phyloP scores from a whole-genome alignment of 2,329 filamentous ascomycete species.

The Fusarium bactridioides region DNA sequence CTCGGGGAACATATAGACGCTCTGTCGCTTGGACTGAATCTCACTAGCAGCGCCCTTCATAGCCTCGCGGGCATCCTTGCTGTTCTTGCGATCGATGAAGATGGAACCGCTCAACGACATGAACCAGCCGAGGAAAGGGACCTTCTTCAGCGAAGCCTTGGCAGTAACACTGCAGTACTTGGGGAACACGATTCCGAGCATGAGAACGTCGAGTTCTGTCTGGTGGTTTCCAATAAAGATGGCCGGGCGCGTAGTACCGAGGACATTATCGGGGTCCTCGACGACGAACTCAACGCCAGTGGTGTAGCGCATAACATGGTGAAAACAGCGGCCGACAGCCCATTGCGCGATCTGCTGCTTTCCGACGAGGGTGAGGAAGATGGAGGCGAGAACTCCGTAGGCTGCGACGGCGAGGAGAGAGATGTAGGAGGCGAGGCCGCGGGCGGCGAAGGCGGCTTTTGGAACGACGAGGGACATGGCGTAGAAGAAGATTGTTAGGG shows the following conservation, averaged over 20 bases:
- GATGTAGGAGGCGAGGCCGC: slow-evolving; percentile 71
- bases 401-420: slow-evolving; percentile 66
- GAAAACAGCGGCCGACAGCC: slow-evolving; percentile 81
- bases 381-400: slow-evolving; percentile 80
- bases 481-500: slow-evolving; percentile 65
- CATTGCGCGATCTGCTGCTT: slow-evolving; percentile 84
- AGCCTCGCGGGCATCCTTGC: slow-evolving; percentile 80
- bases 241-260: slow-evolving; percentile 75
- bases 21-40: slow-evolving; percentile 77
- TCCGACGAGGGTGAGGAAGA: slow-evolving; percentile 74
- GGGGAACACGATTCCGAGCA: slow-evolving; percentile 90
- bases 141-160: slow-evolving; percentile 80
- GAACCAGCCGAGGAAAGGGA: slow-evolving; percentile 94
- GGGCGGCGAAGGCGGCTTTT: slow-evolving; percentile 72
- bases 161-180: slow-evolving; percentile 92
- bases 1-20: slow-evolving; percentile 89
- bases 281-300: slow-evolving; percentile 83
- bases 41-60: slow-evolving; percentile 84
- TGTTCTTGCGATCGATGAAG: slow-evolving; percentile 93
- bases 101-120: slow-evolving; percentile 87
- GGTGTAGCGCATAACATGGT: slow-evolving; percentile 75
- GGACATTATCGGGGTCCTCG: slow-evolving; percentile 69
- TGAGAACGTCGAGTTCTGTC: slow-evolving; percentile 91
- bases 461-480: slow-evolving; percentile 66
- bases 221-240: slow-evolving; percentile 97